Evolutionary conservation across 2,329 filamentous ascomycete species (phyloP).

Genomic region (Aspergillus hiratsukae): DNA sequence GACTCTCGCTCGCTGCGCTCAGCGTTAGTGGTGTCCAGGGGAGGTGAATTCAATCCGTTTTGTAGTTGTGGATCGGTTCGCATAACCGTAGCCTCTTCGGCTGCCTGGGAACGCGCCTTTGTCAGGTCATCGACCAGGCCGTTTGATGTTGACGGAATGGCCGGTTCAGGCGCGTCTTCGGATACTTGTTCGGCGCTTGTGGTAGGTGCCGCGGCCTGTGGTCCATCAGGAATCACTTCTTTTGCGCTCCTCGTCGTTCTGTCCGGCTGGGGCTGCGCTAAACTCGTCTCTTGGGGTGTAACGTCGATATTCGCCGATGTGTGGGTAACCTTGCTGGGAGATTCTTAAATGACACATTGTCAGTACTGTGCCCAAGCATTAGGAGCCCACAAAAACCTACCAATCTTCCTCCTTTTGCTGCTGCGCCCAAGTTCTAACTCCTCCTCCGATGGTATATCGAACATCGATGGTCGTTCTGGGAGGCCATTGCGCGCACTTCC

Average conservation of each 20-base stretch:
- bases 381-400: constrained; percentile 18
- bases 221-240: neutral
- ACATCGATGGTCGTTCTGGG: constrained; percentile 30
- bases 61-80: neutral
- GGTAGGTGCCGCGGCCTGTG: neutral
- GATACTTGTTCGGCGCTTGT: neutral
- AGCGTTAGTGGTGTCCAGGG: constrained; percentile 1
- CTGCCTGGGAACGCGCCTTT: neutral
- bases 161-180: neutral
- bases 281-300: neutral
- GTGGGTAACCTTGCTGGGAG: neutral
- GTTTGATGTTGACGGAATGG: neutral
- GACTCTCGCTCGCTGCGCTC: constrained; percentile 7
- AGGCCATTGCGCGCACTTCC: constrained; percentile 30
- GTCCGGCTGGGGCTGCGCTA: constrained; percentile 3
- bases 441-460: constrained; percentile 34
- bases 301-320: neutral
- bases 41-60: neutral
- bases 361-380: neutral
- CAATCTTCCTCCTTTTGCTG: constrained; percentile 31
- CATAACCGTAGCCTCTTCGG: neutral
- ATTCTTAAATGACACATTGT: constrained; percentile 14
- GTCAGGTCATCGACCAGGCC: neutral
- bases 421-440: constrained; percentile 22
- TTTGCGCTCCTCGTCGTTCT: neutral